These are phyloP conservation scores for Cryptosporidium viatorum DNA, from an alignment of 169 alveolate species.

Conservation along the genomic window DNA sequence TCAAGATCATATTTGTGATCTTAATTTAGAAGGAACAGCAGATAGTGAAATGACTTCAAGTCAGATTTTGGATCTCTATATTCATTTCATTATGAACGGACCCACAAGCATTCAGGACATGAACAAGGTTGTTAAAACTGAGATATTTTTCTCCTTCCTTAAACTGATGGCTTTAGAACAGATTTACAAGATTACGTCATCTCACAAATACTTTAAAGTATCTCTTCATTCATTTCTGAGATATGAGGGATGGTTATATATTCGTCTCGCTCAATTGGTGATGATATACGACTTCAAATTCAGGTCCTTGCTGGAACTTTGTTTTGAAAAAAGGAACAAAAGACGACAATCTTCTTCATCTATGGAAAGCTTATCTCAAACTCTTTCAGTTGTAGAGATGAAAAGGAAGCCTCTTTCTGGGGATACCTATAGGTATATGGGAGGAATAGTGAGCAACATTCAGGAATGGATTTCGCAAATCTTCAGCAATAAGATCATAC, in stretches of 20 bases:
- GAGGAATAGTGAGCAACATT: constrained; percentile 21
- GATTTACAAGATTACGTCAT: constrained; percentile 3
- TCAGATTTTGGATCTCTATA: constrained; percentile 20
- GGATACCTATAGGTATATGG: neutral
- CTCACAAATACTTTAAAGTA: constrained; percentile 1
- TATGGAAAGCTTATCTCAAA: neutral
- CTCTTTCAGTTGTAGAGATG: neutral
- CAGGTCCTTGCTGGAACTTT: constrained; percentile 21
- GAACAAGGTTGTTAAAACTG: constrained; percentile 35
- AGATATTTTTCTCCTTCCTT: constrained; percentile 10
- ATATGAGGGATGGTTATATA: constrained; percentile 60
- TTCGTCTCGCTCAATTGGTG: constrained; percentile 43
- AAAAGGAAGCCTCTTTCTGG: neutral
- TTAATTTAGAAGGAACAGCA: neutral
- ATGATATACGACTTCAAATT: constrained; percentile 19
- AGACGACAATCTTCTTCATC: neutral
- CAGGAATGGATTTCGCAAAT: constrained; percentile 17
- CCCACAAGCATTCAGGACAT: constrained; percentile 25
- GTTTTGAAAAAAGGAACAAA: neutral
- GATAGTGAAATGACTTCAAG: neutral
- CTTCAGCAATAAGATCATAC: neutral
- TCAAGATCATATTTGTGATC: neutral
- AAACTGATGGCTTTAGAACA: constrained; percentile 8
- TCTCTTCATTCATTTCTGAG: constrained; percentile 28
- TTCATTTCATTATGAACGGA: constrained; percentile 48